A percentile compares a stretch with the other conserved stretches of the same genome.
These are phyloP conservation scores for Phalaenopsis hybrid DNA, from an alignment of 116 monocot genomes.

Conservation along the genomic window DNA sequence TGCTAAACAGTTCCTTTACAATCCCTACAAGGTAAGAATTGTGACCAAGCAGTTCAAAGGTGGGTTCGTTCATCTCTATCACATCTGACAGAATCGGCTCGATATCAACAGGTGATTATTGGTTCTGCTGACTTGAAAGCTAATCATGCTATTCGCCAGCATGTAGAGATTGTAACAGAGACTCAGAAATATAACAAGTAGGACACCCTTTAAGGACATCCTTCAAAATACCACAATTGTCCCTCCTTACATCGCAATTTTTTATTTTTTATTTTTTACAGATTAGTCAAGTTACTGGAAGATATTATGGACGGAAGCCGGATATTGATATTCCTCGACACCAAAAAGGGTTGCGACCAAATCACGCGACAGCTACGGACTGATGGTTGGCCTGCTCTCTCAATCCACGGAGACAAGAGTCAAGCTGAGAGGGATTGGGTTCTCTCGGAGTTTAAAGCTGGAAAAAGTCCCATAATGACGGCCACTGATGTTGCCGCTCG, in stretches of 20 bases:
- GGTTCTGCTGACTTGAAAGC: slow-evolving; percentile 98
- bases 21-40: slow-evolving; percentile 83
- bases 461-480: slow-evolving; percentile 99
- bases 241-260: slow-evolving; percentile 6
- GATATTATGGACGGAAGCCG: slow-evolving; percentile 99
- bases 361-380: slow-evolving; percentile 90
- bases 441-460: slow-evolving; percentile 94
- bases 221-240: not conserved
- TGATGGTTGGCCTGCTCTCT: slow-evolving; percentile 99
- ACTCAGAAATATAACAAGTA: slow-evolving; percentile 99
- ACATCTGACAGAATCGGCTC: slow-evolving; percentile 22
- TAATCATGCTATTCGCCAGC: slow-evolving; percentile 93
- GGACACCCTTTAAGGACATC: slow-evolving; percentile 10
- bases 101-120: slow-evolving; percentile 69
- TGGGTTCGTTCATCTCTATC: slow-evolving; percentile 22
- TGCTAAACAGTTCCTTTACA: slow-evolving; percentile 81
- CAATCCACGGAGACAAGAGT: slow-evolving; percentile 98
- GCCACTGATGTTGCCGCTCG: slow-evolving; percentile 99
- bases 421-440: slow-evolving; percentile 99
- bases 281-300: slow-evolving; percentile 88
- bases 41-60: slow-evolving; percentile 8
- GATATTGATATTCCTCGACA: slow-evolving; percentile 94
- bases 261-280: slow-evolving; percentile 18
- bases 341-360: slow-evolving; percentile 97
- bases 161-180: slow-evolving; percentile 92